Evolutionary conservation across 139 green algal genomes (phyloP), one percentile per base, ranked within the genome.

Genomic region (Pseudopediastrum boryanum): DNA sequence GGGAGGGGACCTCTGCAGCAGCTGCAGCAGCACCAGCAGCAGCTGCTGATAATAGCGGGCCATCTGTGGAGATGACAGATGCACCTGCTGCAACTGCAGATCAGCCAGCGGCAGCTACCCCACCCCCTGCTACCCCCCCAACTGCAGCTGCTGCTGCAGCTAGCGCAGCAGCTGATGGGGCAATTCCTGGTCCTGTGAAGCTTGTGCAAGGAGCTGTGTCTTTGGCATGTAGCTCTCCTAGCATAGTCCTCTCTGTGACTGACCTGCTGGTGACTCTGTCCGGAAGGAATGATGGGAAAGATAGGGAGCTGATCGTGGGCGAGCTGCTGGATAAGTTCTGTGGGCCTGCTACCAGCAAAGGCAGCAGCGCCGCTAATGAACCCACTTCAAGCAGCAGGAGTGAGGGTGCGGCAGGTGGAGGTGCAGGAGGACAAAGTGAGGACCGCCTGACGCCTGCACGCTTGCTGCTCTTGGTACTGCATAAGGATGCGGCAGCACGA

Each of bases 391-490:
- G 72, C 56, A 48, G 61, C 75, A 27, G 59, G 38, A 16, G 70
- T n/a, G n/a, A 21, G 7, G 71, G 10, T n/a, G 69, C 64, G 4
- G 64, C 21, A 25, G 64, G 2, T 16, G 64, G 1, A 8, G 39
- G 36, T 13, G 50, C 39, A 4, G 61, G 12, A 23, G 78, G 42
- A 4, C 35, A 41, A 29, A 23, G 39, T 5, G 59, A 19, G 5
- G 43, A 72, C 35, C 9, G 38, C 6, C 62, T 80, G 27, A 71
- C 73, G 7, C 72, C 83, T 8, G 71, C 85, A 9, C 92, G 95
- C 56, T 81, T 95, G 67, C 79, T 96, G 56, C 84, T 92, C n/a
- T 38, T 98, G 39, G 63, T 98, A 41, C 66, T 95, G 33, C 78
- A 80, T 6, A 88, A 94, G 64, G 88, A 94, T 50, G 10, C 31